Percentiles rank a stretch among this genome's conserved stretches.
phyloP scores from a whole-genome alignment of 1,139 yeast species.

The Protomyces arabidopsidicola region DNA sequence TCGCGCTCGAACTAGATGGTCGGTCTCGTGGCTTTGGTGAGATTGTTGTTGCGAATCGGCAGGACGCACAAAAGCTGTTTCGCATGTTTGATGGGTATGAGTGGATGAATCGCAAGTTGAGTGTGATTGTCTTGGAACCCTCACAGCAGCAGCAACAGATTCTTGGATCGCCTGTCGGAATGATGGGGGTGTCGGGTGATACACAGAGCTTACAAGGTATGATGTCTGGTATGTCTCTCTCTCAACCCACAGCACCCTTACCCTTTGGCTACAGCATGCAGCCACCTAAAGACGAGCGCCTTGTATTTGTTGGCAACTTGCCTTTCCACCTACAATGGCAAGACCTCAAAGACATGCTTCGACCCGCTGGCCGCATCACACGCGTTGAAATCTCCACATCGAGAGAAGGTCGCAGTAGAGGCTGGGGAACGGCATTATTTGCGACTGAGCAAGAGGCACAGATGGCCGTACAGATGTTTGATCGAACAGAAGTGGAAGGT shows the following conservation, averaged over 20 bases:
- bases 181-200: neutral
- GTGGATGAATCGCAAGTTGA: conserved; percentile 32
- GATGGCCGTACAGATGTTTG: conserved; percentile 49
- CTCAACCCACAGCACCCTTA: neutral
- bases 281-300: conserved; percentile 7
- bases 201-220: neutral
- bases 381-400: conserved; percentile 54
- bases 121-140: conserved; percentile 25
- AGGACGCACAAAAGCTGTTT: conserved; percentile 19
- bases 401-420: conserved; percentile 48
- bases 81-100: conserved; percentile 29
- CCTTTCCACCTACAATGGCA: conserved; percentile 55
- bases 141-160: neutral
- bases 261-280: neutral
- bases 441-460: conserved; percentile 50
- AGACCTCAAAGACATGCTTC: conserved; percentile 47
- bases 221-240: neutral
- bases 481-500: conserved; percentile 54
- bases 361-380: conserved; percentile 43
- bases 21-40: conserved; percentile 27
- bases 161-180: neutral
- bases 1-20: conserved; percentile 22
- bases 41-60: neutral
- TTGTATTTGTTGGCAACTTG: conserved; percentile 17
- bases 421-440: conserved; percentile 64